Base-by-base conservation (phyloP, 176 grass and related monocot genomes). In the Hordeum vulgare region DNA sequence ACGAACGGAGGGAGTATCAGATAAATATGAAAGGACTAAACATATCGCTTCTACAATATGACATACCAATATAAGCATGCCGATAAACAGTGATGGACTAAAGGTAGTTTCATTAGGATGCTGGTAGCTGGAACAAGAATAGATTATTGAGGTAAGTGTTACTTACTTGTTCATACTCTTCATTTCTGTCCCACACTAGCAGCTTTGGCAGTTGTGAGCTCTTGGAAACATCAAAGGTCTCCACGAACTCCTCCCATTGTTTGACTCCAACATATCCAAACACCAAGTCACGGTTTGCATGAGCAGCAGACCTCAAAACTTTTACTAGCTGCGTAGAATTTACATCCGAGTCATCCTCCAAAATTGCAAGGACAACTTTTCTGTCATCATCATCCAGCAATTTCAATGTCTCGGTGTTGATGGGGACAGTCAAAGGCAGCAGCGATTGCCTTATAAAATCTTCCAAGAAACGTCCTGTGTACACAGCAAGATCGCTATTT, bases 111-210 rank as follows among this genome's bases (percentile, higher is more conserved):
- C 70, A 65, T 49, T 72, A 59, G 26, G 26, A 73, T 35, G 58
- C 44, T 78, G 27, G 45, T 66, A 26, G 40, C 69, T 72, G 7
- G 69, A 47, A 41, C 45, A 71, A 5, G 61, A 73, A 75, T 28
- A 21, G n/a, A 37, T 58, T 71, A 40, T 13, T 63, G 8, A 58
- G 33, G 51, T 6, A 77, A 78, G 20, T 36, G 45, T 77, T 58
- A 85, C 92, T 88, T 88, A 98, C 96, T 65, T 89, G 68, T 81
- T 95, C 86, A 77, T 98, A 98, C 65, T 98, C 96, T 66, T 95
- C 96, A 74, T 95, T 88, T 88, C 96, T 90, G 57, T 98, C 92
- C 96, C 90, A 98, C 74, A 98, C 90, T 54, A 98, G 56, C 66
- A 98, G 81, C 86, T 95, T 95, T 81, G 96, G 93, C 61, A 98